Evolutionary conservation across 257 asterid species (phyloP).

Genomic region (Jacaranda mimosifolia): DNA sequence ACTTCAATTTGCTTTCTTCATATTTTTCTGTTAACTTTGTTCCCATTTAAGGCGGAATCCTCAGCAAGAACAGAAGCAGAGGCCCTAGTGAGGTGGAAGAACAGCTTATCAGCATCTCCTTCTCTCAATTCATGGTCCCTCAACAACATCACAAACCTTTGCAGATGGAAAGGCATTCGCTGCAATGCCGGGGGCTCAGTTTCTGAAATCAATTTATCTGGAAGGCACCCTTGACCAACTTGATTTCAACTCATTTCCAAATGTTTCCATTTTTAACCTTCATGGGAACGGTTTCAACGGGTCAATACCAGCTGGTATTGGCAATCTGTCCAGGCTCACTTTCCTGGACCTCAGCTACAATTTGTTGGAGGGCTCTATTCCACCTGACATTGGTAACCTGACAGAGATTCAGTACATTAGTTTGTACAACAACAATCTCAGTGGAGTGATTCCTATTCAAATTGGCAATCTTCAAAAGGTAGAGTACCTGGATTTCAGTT

Average conservation of each 20-base stretch:
- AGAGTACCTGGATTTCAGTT: slow-evolving; percentile 67
- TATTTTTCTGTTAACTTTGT: slow-evolving; percentile 32
- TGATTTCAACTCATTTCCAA: slow-evolving; percentile 53
- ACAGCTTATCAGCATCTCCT: slow-evolving; percentile 45
- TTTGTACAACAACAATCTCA: slow-evolving; percentile 61
- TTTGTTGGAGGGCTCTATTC: slow-evolving; percentile 48
- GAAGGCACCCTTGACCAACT: slow-evolving; percentile 53
- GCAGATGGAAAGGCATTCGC: slow-evolving; percentile 67
- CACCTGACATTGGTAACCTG: slow-evolving; percentile 70
- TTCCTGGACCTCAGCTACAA: slow-evolving; percentile 78
- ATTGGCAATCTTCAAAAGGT: slow-evolving; percentile 67
- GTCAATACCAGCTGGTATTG: slow-evolving; percentile 69
- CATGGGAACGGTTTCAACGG: slow-evolving; percentile 59
- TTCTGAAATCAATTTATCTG: slow-evolving; percentile 57
- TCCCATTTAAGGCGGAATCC: slow-evolving; percentile 45
- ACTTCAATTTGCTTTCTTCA: slow-evolving; percentile 37
- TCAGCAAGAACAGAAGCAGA: slow-evolving; percentile 66
- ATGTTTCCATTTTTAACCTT: slow-evolving; percentile 54
- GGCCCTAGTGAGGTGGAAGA: slow-evolving; percentile 72
- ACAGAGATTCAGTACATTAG: slow-evolving; percentile 54
- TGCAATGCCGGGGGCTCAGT: slow-evolving; percentile 59
- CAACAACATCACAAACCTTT: slow-evolving; percentile 52
- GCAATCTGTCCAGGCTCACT: slow-evolving; percentile 52
- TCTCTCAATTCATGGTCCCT: slow-evolving; percentile 68
- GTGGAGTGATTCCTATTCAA: slow-evolving; percentile 65